Conservation (phyloP, 345 rosid species). For the Cochlearia excelsa region DNA sequence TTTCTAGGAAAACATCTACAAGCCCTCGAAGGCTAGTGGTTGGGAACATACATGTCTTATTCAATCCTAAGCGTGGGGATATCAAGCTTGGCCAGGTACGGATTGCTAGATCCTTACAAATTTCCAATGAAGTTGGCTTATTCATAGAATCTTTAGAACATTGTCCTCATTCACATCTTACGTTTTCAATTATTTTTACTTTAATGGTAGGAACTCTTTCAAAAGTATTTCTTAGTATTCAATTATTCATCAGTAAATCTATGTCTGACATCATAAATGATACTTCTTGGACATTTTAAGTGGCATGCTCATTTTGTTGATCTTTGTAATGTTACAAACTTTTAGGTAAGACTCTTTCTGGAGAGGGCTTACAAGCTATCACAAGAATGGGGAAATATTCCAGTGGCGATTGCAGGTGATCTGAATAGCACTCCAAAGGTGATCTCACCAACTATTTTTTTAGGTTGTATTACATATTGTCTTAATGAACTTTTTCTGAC, state of each 20-base stretch:
- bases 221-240: slow-evolving; percentile 8
- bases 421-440: slow-evolving; percentile 71
- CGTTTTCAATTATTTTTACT: background rate
- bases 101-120: slow-evolving; percentile 13
- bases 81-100: slow-evolving; percentile 85
- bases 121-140: slow-evolving; percentile 2
- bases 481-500: slow-evolving; percentile 16
- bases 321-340: slow-evolving; percentile 12
- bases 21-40: slow-evolving; percentile 54
- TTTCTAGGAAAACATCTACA: slow-evolving; percentile 37
- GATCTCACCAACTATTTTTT: slow-evolving; percentile 15
- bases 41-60: slow-evolving; percentile 75
- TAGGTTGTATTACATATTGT: slow-evolving; percentile 2
- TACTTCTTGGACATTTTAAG: slow-evolving; percentile 10
- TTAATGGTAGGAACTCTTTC: slow-evolving; percentile 4
- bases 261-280: slow-evolving; percentile 5
- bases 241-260: slow-evolving; percentile 13
- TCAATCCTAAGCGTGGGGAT: slow-evolving; percentile 87
- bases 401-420: slow-evolving; percentile 41
- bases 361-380: slow-evolving; percentile 75
- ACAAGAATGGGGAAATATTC: slow-evolving; percentile 76
- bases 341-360: slow-evolving; percentile 70
- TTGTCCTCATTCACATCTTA: slow-evolving; percentile 8
- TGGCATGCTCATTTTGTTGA: slow-evolving; percentile 8
- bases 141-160: slow-evolving; percentile 1